These are phyloP conservation scores for Prototheca wickerhamii DNA, from an alignment of 163 green algal genomes.

Conservation along the genomic window DNA sequence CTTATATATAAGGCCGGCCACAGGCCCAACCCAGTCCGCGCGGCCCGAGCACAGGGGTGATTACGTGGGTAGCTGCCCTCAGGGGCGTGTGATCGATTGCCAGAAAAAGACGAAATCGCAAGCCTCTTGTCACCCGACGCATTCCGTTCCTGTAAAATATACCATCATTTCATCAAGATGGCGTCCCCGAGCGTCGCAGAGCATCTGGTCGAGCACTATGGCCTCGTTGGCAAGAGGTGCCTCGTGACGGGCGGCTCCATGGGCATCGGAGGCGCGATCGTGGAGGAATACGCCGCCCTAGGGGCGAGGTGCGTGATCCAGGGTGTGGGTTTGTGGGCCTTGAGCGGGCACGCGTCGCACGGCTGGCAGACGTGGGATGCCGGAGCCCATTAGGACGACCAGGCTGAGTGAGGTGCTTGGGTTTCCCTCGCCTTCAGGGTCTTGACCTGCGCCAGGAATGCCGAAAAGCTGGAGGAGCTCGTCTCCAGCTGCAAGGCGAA, in stretches of 20 bases:
- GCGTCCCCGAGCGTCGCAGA: not conserved
- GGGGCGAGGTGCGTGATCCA: conserved; percentile 34
- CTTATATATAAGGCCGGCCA: too few relatives aligned
- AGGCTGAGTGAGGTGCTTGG: not conserved
- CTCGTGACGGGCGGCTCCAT: conserved; percentile 66
- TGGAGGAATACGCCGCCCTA: conserved; percentile 52
- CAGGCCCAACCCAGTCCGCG: too few relatives aligned
- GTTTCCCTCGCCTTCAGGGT: conserved; percentile 30
- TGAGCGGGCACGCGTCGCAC: too few relatives aligned
- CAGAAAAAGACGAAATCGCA: too few relatives aligned
- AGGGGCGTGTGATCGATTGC: too few relatives aligned
- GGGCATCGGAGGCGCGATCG: conserved; percentile 65
- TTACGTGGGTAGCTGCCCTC: too few relatives aligned
- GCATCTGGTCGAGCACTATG: conserved; percentile 10
- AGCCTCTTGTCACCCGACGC: too few relatives aligned
- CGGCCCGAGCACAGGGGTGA: too few relatives aligned
- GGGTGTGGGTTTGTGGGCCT: not conserved
- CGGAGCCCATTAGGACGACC: not conserved
- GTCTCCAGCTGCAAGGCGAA: conserved; percentile 26
- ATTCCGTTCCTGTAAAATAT: not conserved
- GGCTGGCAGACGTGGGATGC: too few relatives aligned
- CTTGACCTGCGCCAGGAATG: conserved; percentile 57
- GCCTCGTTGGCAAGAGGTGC: conserved; percentile 18
- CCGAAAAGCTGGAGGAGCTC: conserved; percentile 33
- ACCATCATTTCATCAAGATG: not conserved